Evolutionary conservation across 345 rosid genomes (phyloP).

Genomic region (Dipteronia dyeriana): DNA sequence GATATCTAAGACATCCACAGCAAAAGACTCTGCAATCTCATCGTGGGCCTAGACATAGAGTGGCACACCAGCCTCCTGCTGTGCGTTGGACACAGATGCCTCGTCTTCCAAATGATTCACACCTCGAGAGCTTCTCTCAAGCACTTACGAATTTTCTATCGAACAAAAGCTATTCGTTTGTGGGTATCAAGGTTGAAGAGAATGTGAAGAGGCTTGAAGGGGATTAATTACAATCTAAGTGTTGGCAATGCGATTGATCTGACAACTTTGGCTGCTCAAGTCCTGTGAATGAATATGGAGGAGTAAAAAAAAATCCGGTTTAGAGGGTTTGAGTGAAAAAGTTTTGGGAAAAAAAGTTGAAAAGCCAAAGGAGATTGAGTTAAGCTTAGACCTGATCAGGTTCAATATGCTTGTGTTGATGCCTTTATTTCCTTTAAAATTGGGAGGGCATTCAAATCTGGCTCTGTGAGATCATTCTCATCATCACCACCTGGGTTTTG

Average conservation of each 20-base stretch:
- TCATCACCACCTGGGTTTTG: too few relatives aligned
- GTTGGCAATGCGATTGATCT: conserved; percentile 38
- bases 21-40: conserved; percentile 1
- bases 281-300: not conserved
- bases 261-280: conserved; percentile 17
- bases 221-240: conserved; percentile 27
- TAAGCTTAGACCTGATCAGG: conserved; percentile 41
- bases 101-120: conserved; percentile 41
- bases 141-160: conserved; percentile 32
- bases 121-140: conserved; percentile 31
- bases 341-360: conserved; percentile 36
- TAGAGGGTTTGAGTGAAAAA: conserved; percentile 31
- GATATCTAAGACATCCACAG: conserved; percentile 9
- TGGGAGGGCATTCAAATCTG: conserved; percentile 20
- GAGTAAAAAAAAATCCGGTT: conserved; percentile 32
- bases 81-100: conserved; percentile 34
- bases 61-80: conserved; percentile 37
- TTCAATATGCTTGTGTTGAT: conserved; percentile 51
- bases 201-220: conserved; percentile 41
- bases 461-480: too few relatives aligned
- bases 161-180: conserved; percentile 25
- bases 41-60: conserved; percentile 32
- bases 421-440: conserved; percentile 39
- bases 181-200: conserved; percentile 35
- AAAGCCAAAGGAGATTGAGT: conserved; percentile 35